Evolutionary conservation across 257 asterid genomes (phyloP).

Genomic region (Asclepias syriaca): DNA sequence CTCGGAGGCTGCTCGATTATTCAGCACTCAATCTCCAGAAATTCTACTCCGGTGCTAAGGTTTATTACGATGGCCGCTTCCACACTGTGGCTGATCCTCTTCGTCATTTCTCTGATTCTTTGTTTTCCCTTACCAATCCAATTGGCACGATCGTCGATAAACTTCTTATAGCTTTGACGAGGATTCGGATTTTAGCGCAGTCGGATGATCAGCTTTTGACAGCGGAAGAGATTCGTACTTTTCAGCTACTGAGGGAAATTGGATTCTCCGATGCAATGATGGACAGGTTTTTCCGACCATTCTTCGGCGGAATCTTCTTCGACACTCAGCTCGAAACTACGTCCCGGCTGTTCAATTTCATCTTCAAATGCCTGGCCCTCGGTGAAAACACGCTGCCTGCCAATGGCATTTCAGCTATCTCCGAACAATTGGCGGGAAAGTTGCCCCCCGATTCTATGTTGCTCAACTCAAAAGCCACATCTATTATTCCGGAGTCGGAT

Average conservation of each 20-base stretch:
- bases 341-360: constrained; percentile 75
- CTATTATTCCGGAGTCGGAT: constrained; percentile 28
- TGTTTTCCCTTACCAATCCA: constrained; percentile 57
- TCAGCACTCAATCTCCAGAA: constrained; percentile 50
- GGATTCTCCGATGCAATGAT: constrained; percentile 73
- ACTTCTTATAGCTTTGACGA: constrained; percentile 56
- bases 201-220: constrained; percentile 55
- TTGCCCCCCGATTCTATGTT: constrained; percentile 39
- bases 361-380: constrained; percentile 73
- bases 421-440: constrained; percentile 65
- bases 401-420: constrained; percentile 79
- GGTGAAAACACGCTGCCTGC: constrained; percentile 86
- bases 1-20: constrained; percentile 58
- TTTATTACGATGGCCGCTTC: constrained; percentile 61
- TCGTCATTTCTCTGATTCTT: constrained; percentile 63
- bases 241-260: constrained; percentile 43
- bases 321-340: constrained; percentile 81
- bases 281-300: constrained; percentile 76
- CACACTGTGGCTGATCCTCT: constrained; percentile 85
- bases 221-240: constrained; percentile 51
- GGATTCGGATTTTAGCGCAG: constrained; percentile 51
- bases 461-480: constrained; percentile 50
- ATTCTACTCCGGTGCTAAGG: constrained; percentile 81
- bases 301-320: constrained; percentile 88
- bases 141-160: constrained; percentile 67